These are phyloP conservation scores for Phyllachora maydis DNA, from an alignment of 2,329 filamentous ascomycete genomes.

Conservation along the genomic window DNA sequence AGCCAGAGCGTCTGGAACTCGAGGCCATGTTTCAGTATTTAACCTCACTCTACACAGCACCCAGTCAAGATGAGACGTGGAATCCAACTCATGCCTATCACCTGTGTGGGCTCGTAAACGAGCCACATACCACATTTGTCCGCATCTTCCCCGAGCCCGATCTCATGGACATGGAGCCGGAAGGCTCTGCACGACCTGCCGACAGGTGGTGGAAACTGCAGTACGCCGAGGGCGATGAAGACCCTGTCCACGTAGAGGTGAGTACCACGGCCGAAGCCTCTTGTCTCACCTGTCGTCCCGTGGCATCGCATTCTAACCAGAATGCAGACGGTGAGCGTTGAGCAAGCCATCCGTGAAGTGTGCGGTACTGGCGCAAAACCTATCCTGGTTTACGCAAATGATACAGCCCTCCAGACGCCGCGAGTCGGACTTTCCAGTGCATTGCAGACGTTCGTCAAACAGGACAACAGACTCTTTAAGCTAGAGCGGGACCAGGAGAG, in stretches of 20 bases:
- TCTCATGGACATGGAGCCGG: constrained; percentile 5
- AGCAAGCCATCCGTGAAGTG: constrained; percentile 5
- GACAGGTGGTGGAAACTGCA: constrained; percentile 12
- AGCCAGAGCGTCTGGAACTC: no score
- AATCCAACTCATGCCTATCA: constrained; percentile 9
- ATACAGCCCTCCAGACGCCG: constrained; percentile 8
- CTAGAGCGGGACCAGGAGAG: constrained; percentile 9
- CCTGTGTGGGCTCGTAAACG: constrained; percentile 10
- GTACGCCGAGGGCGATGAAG: constrained; percentile 2
- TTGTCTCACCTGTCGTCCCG: no score
- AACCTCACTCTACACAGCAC: constrained; percentile 5
- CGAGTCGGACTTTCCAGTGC: constrained; percentile 7
- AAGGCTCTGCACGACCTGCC: constrained; percentile 2
- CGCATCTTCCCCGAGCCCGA: constrained; percentile 7
- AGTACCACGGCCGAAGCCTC: no score
- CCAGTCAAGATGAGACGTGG: constrained; percentile 6
- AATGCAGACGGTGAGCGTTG: constrained; percentile 4
- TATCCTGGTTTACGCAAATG: constrained; percentile 11
- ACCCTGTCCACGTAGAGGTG: no score
- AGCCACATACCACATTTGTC: constrained; percentile 9
- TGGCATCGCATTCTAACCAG: no score
- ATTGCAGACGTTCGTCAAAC: constrained; percentile 12
- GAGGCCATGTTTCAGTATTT: no score
- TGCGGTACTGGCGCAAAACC: constrained; percentile 5
- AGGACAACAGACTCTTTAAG: constrained; percentile 14